phyloP scores from a whole-genome alignment of 2,329 filamentous ascomycete genomes.

The Sporothrix luriei region DNA sequence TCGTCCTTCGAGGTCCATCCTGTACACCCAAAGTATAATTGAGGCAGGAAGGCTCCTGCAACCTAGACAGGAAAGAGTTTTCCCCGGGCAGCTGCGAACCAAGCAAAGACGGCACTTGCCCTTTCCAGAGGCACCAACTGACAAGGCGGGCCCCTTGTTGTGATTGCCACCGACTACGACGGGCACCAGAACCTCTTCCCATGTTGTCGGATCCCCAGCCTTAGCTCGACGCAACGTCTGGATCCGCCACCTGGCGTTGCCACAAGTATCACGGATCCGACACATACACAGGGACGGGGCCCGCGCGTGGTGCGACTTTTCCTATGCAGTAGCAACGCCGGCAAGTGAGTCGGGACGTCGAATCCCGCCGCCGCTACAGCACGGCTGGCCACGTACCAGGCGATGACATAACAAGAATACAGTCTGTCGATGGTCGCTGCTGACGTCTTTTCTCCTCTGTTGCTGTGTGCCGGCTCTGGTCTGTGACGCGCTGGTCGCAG shows the following conservation, averaged over 20 bases:
- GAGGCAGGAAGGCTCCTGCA: background rate
- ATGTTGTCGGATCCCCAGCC: conserved; percentile 1
- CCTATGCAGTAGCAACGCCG: background rate
- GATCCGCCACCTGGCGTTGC: conserved; percentile 8
- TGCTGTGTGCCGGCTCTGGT: background rate
- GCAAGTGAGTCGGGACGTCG: background rate
- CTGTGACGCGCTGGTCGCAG: background rate
- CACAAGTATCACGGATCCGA: conserved; percentile 19
- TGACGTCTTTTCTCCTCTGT: background rate
- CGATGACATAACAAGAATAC: background rate
- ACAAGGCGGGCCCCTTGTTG: conserved; percentile 1
- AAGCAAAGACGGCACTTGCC: background rate
- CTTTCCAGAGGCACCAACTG: background rate
- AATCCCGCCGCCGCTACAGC: background rate
- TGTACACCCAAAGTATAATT: too few relatives aligned
- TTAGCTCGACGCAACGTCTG: background rate
- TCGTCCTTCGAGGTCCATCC: too few relatives aligned
- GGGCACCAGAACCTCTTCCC: background rate
- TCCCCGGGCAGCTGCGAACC: background rate
- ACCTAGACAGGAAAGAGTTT: background rate
- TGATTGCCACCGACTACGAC: background rate
- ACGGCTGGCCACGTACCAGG: conserved; percentile 22
- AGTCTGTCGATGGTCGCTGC: background rate
- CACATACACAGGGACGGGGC: background rate
- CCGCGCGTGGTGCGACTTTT: background rate